Conservation (phyloP, 2,329 filamentous ascomycete genomes). For the Zymoseptoria brevis region DNA sequence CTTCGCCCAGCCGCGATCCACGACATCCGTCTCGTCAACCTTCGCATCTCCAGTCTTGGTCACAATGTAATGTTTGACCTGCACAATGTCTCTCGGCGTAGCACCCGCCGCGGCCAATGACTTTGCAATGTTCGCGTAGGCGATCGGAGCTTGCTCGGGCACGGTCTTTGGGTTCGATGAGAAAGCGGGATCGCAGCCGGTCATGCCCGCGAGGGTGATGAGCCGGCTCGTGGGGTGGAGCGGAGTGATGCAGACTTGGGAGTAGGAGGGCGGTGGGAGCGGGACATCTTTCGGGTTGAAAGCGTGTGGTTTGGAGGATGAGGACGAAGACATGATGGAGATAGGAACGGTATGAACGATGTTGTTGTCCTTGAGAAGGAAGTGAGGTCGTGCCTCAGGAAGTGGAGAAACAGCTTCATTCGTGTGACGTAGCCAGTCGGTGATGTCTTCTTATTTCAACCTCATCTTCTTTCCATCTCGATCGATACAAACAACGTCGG, state of each 20-base stretch:
- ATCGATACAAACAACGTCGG: not conserved
- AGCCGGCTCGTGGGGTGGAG: conserved; percentile 9
- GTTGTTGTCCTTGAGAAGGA: not conserved
- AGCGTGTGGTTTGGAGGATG: not conserved
- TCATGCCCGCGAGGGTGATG: conserved; percentile 29
- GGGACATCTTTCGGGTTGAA: conserved; percentile 2
- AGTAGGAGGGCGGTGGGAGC: conserved; percentile 2
- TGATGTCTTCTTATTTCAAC: not conserved
- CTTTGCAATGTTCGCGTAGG: conserved; percentile 25
- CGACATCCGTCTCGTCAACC: conserved; percentile 9
- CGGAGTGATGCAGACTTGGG: conserved; percentile 2
- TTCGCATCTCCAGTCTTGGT: conserved; percentile 25
- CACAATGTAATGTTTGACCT: conserved; percentile 32
- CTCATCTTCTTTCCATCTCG: not conserved
- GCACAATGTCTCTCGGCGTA: conserved; percentile 29
- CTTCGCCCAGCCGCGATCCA: conserved; percentile 26
- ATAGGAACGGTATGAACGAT: not conserved
- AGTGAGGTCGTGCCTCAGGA: not conserved
- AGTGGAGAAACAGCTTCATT: not conserved
- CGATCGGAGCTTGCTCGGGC: conserved; percentile 23
- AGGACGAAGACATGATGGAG: not conserved
- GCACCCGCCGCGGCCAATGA: conserved; percentile 26
- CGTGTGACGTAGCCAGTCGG: not conserved
- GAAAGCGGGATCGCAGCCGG: conserved; percentile 11
- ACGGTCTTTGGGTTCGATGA: not conserved